phyloP scores from a whole-genome alignment of 495 filamentous ascomycete species.

The Tuber borchii region DNA sequence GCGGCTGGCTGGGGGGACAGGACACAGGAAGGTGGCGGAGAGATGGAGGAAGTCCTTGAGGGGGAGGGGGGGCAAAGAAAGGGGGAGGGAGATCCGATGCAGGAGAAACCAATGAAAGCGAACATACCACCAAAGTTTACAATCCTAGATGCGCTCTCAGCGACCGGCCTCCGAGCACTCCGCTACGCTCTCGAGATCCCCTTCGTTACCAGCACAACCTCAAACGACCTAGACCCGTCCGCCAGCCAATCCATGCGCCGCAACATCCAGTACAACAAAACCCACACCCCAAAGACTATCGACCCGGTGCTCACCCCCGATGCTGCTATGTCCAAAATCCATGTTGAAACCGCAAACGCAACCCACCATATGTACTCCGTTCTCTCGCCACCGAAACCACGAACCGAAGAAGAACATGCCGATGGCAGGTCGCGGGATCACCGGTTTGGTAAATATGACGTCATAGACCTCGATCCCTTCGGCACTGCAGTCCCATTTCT shows the following conservation, averaged over 20 bases:
- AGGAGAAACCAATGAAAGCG: constrained; percentile 1
- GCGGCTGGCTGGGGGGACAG: constrained; percentile 24
- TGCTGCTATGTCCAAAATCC: constrained; percentile 52
- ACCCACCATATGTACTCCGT: constrained; percentile 79
- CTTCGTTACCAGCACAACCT: constrained; percentile 69
- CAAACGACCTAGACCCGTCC: constrained; percentile 74
- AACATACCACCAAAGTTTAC: constrained; percentile 51
- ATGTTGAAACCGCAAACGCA: constrained; percentile 68
- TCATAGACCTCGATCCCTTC: constrained; percentile 95
- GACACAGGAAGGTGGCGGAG: constrained; percentile 11
- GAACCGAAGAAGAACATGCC: constrained; percentile 38
- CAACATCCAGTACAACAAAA: constrained; percentile 75
- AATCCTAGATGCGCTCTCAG: constrained; percentile 90
- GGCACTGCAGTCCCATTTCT: constrained; percentile 86
- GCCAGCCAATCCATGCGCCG: constrained; percentile 73
- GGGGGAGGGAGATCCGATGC: constrained; percentile 6
- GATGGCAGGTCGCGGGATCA: constrained; percentile 38
- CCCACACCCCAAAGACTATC: constrained; percentile 45
- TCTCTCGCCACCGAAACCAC: constrained; percentile 37
- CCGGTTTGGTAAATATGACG: constrained; percentile 61
- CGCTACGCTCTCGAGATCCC: constrained; percentile 90
- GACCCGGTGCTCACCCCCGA: constrained; percentile 6
- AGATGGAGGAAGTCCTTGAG: constrained; percentile 2
- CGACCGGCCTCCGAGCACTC: constrained; percentile 84
- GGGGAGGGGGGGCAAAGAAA: neutral